Percentiles rank a stretch among this genome's conserved stretches.
phyloP scores from a whole-genome alignment of 2,329 filamentous ascomycete species.

The Sporothrix schenckii region DNA sequence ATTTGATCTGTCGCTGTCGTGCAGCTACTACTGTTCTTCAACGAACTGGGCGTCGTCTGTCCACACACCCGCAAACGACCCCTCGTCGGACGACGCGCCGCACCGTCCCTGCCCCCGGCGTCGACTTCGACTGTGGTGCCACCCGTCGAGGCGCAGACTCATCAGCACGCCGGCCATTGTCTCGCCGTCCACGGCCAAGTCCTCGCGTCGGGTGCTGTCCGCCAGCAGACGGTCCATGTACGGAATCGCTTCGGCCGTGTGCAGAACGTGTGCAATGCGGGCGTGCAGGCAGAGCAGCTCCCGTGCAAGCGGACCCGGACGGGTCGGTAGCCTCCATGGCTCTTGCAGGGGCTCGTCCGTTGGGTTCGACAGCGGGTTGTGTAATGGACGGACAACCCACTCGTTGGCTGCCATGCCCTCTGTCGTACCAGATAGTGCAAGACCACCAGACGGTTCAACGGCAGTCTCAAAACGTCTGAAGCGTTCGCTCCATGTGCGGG shows the following conservation, averaged over 20 bases:
- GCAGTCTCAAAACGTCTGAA: neutral
- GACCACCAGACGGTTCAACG: neutral
- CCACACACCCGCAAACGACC: neutral
- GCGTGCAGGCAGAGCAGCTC: constrained; percentile 25
- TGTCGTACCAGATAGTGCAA: neutral
- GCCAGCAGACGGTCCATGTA: constrained; percentile 28
- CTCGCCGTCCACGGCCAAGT: constrained; percentile 23
- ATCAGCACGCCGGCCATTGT: constrained; percentile 28
- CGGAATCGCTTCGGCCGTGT: neutral
- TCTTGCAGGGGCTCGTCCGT: neutral
- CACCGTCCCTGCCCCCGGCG: neutral
- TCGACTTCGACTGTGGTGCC: constrained; percentile 28
- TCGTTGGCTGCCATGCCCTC: neutral
- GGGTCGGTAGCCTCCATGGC: neutral
- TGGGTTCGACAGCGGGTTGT: neutral
- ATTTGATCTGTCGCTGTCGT: too few relatives aligned
- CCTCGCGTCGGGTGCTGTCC: constrained; percentile 22
- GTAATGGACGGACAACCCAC: neutral
- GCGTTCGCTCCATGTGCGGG: neutral
- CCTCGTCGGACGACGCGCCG: neutral
- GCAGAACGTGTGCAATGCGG: constrained; percentile 21
- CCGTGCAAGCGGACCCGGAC: neutral
- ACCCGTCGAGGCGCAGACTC: constrained; percentile 34
- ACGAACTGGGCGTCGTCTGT: neutral
- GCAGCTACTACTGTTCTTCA: neutral